phyloP scores from a whole-genome alignment of 176 grass and related monocot species.

The Cenchrus fungigraminus region DNA sequence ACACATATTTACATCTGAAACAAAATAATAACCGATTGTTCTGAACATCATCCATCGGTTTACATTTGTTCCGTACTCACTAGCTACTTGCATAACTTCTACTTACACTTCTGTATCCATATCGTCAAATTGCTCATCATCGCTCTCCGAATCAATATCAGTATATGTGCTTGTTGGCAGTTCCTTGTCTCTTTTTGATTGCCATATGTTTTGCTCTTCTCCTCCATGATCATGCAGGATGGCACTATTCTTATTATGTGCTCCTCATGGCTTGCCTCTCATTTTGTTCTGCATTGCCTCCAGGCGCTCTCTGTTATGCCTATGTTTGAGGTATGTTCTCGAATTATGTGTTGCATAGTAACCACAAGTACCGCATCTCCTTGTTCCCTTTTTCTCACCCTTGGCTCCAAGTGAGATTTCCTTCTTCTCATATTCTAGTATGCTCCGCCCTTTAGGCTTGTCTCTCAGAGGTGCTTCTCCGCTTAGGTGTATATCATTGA shows the following conservation, averaged over 20 bases:
- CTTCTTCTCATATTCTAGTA: background rate
- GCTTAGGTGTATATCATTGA: too few relatives aligned
- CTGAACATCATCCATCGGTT: too few relatives aligned
- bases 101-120: too few relatives aligned
- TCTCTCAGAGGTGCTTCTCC: too few relatives aligned
- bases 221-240: background rate
- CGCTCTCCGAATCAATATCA: too few relatives aligned
- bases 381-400: background rate
- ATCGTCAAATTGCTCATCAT: too few relatives aligned
- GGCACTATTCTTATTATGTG: background rate
- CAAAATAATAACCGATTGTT: too few relatives aligned
- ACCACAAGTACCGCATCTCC: background rate
- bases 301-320: background rate
- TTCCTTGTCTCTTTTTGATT: background rate
- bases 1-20: too few relatives aligned
- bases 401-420: background rate
- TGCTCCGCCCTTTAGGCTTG: background rate
- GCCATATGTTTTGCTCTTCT: background rate
- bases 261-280: background rate
- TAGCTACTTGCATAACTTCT: too few relatives aligned
- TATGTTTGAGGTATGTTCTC: background rate
- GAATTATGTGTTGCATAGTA: background rate
- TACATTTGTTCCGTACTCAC: too few relatives aligned
- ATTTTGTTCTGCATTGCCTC: background rate
- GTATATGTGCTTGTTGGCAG: too few relatives aligned